Base-by-base conservation (phyloP, 345 rosid species). In the Microcos paniculata region DNA sequence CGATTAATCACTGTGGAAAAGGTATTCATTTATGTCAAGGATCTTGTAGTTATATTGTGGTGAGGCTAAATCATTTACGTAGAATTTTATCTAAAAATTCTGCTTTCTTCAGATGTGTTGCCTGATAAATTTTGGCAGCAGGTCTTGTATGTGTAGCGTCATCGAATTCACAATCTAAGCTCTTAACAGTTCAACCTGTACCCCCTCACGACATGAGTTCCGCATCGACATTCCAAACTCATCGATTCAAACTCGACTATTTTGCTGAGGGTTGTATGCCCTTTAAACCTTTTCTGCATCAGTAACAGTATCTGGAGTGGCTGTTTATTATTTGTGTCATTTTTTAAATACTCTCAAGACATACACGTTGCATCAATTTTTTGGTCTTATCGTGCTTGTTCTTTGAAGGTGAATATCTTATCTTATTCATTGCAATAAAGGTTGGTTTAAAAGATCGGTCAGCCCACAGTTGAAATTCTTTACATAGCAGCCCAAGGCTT, bases 101-200 rank as follows among this genome's bases (percentile, higher is more conserved):
- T 75, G 74, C 73, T 61, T 72, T 73, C 77, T 42, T 74, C 51
- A 58, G 71, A 77, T 52, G 63, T 70, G 83, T 86, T 79, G 86
- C 89, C 89, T 90, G 80, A 86, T 88, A 77, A 81, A 80, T 85
- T 84, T 90, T 86, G 87, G 88, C 89, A 85, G 88, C 90, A 88
- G 94, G 94, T 88, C 83, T 79, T 80, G 85, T 87, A 75, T 90
- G 88, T 90, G 86, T 89, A 82, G 77, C 94, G 85, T 63, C 94
- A 86, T 84, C 94, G 83, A 88, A 82, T 78, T 87, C 90, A 83
- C 85, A 82, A 79, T 84, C 83, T 90, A 88, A 82, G 90, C 84
- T 81, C 90, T 78, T 80, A 90, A 84, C 89, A 83, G 87, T 87
- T 80, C 84, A 82, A 86, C 80, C 78, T 84, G 78, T 63, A 82